Base-by-base conservation (phyloP, 495 filamentous ascomycete species). In the Haplographium delicatum region DNA sequence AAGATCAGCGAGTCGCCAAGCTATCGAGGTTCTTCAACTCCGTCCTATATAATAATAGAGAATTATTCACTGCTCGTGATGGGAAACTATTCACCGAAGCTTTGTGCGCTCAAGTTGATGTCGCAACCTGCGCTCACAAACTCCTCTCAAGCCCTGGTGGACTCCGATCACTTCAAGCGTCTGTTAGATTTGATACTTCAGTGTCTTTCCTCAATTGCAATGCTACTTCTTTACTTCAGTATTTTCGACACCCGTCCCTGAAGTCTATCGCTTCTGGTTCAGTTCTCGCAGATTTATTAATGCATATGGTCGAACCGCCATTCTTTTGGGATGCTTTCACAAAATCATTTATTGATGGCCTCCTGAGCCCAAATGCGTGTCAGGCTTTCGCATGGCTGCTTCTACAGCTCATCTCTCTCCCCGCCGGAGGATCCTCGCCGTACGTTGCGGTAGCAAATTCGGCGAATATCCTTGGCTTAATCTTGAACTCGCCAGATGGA, bases 21-120 rank as follows among this genome's bases (percentile, higher is more conserved):
- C 52, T 59, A 20, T 24, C 24, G 8, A 66, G 54, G 33, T 66
- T 61, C 55, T 69, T 72, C 54, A 48, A 41, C 25, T 41, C 44
- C 7, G 61, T 72, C 22, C 5, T 71, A 2, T 8, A 42, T 25
- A 72, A 67, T n/a, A 62, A 68, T 30, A 57, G 63, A 22, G 16
- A 47, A 11, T 23, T 75, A 4, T 27, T 11, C 8, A 43, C 48
- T 1, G 11, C 53, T 18, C 41, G 49, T 7, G 68, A 50, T 50
- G 75, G 70, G n/a, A 73, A 73, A 33, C 67, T 71, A 7, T 82
- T 87, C 45, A 45, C 89, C 4, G 82, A 88, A 54, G 76, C 84
- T 0, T 56, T 86, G 2, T 67, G 71, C 15, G 63, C 55, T 10
- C 72, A 82, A 52, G 42, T 56, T 1, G 72, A 81, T 38, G 72